Percentiles rank a stretch among this genome's conserved stretches.
These are phyloP conservation scores for Scleroderma bovista DNA, from an alignment of 768 basidiomycete genomes.

Conservation along the genomic window DNA sequence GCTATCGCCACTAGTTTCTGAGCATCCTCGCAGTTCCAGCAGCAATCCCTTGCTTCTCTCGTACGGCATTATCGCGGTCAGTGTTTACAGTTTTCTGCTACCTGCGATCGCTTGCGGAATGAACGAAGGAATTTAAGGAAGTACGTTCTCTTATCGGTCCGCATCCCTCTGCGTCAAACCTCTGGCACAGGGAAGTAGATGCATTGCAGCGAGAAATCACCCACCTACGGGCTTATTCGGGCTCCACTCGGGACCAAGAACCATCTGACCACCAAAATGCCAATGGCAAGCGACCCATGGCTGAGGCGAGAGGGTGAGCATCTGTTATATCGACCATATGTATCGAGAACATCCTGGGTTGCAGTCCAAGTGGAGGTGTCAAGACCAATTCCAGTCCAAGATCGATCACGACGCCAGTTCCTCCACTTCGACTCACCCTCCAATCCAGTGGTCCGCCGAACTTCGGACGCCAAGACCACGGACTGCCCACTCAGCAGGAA, in stretches of 20 bases:
- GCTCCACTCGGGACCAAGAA: conserved; percentile 23
- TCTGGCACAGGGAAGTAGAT: conserved; percentile 40
- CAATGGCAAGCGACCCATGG: conserved; percentile 65
- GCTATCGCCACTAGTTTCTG: not conserved
- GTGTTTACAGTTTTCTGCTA: conserved; percentile 40
- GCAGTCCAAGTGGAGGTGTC: conserved; percentile 16
- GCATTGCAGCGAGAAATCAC: conserved; percentile 45
- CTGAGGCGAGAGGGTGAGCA: conserved; percentile 39
- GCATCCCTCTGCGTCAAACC: conserved; percentile 2
- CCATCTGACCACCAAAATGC: conserved; percentile 40
- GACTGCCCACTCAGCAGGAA: conserved; percentile 8
- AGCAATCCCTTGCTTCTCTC: conserved; percentile 66
- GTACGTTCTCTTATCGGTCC: conserved; percentile 30
- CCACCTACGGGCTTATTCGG: conserved; percentile 35
- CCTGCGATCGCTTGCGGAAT: conserved; percentile 27
- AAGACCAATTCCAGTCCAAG: conserved; percentile 56
- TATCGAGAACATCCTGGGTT: not conserved
- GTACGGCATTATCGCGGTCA: conserved; percentile 58
- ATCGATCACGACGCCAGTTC: conserved; percentile 48
- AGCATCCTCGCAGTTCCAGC: conserved; percentile 55
- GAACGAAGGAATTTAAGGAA: conserved; percentile 49
- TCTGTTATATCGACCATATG: not conserved
- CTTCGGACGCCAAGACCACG: conserved; percentile 28
- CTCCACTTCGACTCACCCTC: conserved; percentile 62
- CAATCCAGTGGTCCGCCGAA: conserved; percentile 48